phyloP scores from a whole-genome alignment of 176 grass and related monocot genomes.

The Panicum miliaceum region DNA sequence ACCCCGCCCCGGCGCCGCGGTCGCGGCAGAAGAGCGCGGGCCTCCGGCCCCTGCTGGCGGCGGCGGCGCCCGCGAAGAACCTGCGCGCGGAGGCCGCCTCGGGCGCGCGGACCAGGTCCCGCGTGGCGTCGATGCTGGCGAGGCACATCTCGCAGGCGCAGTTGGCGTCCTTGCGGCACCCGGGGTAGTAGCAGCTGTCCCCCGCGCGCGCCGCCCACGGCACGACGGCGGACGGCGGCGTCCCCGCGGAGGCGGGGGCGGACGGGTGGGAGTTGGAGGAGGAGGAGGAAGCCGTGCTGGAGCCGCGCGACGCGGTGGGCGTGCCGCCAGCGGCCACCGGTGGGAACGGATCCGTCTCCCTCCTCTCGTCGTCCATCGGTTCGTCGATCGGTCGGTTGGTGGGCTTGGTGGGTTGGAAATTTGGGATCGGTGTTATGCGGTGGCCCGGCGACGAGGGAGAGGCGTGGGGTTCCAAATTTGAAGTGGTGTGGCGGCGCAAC shows the following conservation, averaged over 20 bases:
- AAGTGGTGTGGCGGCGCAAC: slow-evolving; percentile 43
- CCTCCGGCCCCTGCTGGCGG: slow-evolving; percentile 14
- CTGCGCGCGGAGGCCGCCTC: slow-evolving; percentile 49
- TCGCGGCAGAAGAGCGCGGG: slow-evolving; percentile 28
- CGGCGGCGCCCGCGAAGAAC: slow-evolving; percentile 41
- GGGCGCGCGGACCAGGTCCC: slow-evolving; percentile 64
- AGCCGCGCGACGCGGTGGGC: slow-evolving; percentile 25
- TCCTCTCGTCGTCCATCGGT: slow-evolving; percentile 61
- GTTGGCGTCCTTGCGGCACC: slow-evolving; percentile 88
- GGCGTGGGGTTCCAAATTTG: slow-evolving; percentile 52
- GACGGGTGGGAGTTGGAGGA: slow-evolving; percentile 46
- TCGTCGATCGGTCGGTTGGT: not conserved
- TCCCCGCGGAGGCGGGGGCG: not conserved
- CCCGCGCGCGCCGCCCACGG: slow-evolving; percentile 16
- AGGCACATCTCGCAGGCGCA: slow-evolving; percentile 91
- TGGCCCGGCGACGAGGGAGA: no score
- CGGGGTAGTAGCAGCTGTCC: slow-evolving; percentile 64
- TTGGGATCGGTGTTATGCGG: slow-evolving; percentile 8
- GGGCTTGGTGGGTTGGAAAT: not conserved
- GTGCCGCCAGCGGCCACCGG: slow-evolving; percentile 29
- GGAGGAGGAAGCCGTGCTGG: slow-evolving; percentile 51
- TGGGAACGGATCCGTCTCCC: slow-evolving; percentile 24
- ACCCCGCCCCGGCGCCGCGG: slow-evolving; percentile 8
- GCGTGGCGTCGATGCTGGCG: slow-evolving; percentile 88
- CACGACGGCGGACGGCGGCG: slow-evolving; percentile 34